phyloP scores from a whole-genome alignment of 208 protist genomes.

The Leishmania arabica region DNA sequence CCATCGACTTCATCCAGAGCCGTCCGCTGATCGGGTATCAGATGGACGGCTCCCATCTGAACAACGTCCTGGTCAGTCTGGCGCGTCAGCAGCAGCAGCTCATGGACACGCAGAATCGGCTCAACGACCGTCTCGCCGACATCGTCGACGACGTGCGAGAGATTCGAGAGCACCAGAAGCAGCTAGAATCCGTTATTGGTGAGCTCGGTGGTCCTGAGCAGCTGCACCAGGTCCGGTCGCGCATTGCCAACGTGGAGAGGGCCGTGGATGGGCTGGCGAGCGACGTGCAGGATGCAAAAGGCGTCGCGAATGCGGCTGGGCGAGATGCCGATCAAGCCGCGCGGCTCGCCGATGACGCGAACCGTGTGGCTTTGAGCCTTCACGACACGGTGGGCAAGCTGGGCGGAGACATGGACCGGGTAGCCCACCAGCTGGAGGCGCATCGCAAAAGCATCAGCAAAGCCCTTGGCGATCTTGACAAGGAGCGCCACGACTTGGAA shows the following conservation, averaged over 20 bases:
- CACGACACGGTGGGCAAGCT: conserved; percentile 42
- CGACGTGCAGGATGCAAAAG: conserved; percentile 47
- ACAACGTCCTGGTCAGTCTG: conserved; percentile 67
- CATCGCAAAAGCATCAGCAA: conserved; percentile 42
- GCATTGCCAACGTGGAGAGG: conserved; percentile 52
- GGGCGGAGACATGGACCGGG: conserved; percentile 34
- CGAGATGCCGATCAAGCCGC: conserved; percentile 54
- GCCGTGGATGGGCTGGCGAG: conserved; percentile 41
- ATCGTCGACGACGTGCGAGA: conserved; percentile 50
- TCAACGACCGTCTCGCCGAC: conserved; percentile 39
- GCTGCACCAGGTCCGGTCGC: conserved; percentile 39
- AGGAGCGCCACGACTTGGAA: conserved; percentile 40
- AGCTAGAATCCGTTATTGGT: conserved; percentile 45
- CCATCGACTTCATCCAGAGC: conserved; percentile 74
- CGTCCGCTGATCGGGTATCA: conserved; percentile 82
- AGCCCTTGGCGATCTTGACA: conserved; percentile 51
- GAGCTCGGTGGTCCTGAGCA: conserved; percentile 41
- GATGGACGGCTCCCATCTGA: conserved; percentile 80
- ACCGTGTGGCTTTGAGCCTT: conserved; percentile 27
- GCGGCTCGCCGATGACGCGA: conserved; percentile 50
- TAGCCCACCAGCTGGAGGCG: conserved; percentile 37
- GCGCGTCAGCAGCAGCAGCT: conserved; percentile 64
- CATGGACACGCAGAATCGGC: conserved; percentile 43
- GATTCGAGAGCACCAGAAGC: conserved; percentile 41
- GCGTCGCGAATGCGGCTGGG: conserved; percentile 32